Percentiles rank a stretch among this genome's conserved stretches.
phyloP scores from a whole-genome alignment of 2,329 filamentous ascomycete genomes.

The Curvularia lunata region DNA sequence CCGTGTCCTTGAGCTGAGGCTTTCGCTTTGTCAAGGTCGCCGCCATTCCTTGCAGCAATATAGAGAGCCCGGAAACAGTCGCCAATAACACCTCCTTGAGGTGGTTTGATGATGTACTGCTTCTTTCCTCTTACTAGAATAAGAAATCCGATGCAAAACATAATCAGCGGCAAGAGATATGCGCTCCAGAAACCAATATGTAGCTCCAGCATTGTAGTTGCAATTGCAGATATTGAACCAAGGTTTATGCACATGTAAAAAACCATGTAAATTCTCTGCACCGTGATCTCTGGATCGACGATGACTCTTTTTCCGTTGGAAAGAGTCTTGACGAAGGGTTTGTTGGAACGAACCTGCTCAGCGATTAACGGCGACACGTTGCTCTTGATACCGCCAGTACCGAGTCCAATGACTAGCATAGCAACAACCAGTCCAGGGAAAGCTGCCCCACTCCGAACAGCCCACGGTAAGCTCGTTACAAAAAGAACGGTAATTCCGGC shows the following conservation, averaged over 20 bases:
- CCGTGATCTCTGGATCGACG: conserved; percentile 55
- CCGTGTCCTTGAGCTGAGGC: conserved; percentile 58
- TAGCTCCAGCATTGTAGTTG: conserved; percentile 72
- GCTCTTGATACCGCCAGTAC: conserved; percentile 81
- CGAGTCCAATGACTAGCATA: conserved; percentile 73
- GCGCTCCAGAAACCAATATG: conserved; percentile 75
- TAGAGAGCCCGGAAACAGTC: conserved; percentile 64
- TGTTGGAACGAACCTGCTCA: conserved; percentile 55
- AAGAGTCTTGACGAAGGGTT: conserved; percentile 49
- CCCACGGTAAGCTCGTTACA: conserved; percentile 66
- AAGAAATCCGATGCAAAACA: conserved; percentile 69
- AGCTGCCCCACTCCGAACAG: conserved; percentile 65
- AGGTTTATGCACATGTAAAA: conserved; percentile 78
- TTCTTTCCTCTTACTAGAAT: conserved; percentile 52
- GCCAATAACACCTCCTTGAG: conserved; percentile 47
- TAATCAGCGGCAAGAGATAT: conserved; percentile 67
- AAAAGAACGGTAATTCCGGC: conserved; percentile 71
- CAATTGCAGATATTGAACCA: conserved; percentile 71
- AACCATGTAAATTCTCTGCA: conserved; percentile 61
- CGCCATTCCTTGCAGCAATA: conserved; percentile 60
- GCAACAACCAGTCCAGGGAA: conserved; percentile 70
- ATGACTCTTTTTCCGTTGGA: conserved; percentile 51
- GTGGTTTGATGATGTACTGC: conserved; percentile 47
- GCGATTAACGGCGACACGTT: conserved; percentile 67
- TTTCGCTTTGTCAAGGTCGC: conserved; percentile 67